These are phyloP conservation scores for Cladosporium sp. DNA, from an alignment of 2,329 filamentous ascomycete species.

Conservation along the genomic window DNA sequence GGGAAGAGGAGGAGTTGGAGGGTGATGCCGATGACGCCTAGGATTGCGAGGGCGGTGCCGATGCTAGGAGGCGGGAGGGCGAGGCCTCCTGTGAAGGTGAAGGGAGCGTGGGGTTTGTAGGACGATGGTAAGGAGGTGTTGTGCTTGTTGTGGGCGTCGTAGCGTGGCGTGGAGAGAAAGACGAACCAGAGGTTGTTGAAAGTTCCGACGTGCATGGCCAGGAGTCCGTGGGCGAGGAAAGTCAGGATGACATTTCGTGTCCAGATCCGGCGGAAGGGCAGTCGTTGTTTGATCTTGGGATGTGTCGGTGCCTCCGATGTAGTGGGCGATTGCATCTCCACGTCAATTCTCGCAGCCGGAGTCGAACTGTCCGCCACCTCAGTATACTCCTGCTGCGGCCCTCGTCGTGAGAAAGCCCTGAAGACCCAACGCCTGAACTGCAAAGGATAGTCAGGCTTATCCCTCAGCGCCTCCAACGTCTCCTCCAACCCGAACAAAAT, in stretches of 20 bases:
- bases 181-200: slow-evolving; percentile 55
- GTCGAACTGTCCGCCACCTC: slow-evolving; percentile 35
- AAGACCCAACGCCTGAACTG: slow-evolving; percentile 43
- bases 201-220: slow-evolving; percentile 52
- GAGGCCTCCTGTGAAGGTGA: slow-evolving; percentile 53
- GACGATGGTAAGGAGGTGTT: slow-evolving; percentile 43
- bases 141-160: slow-evolving; percentile 29
- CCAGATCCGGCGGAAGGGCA: slow-evolving; percentile 52
- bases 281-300: slow-evolving; percentile 34
- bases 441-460: slow-evolving; percentile 46
- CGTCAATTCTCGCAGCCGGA: slow-evolving; percentile 24
- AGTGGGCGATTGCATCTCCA: slow-evolving; percentile 27
- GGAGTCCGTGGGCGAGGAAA: slow-evolving; percentile 47
- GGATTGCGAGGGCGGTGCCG: slow-evolving; percentile 50
- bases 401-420: slow-evolving; percentile 37
- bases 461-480: slow-evolving; percentile 46
- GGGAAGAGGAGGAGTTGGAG: slow-evolving; percentile 53
- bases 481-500: slow-evolving; percentile 70
- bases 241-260: slow-evolving; percentile 49
- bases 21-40: slow-evolving; percentile 50
- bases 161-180: slow-evolving; percentile 51
- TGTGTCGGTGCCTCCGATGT: background rate
- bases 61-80: slow-evolving; percentile 51
- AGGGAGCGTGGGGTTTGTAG: slow-evolving; percentile 42
- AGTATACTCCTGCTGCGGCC: slow-evolving; percentile 35